Base-by-base conservation (phyloP, 805 yeast species). In the Zygosaccharomyces rouxii region DNA sequence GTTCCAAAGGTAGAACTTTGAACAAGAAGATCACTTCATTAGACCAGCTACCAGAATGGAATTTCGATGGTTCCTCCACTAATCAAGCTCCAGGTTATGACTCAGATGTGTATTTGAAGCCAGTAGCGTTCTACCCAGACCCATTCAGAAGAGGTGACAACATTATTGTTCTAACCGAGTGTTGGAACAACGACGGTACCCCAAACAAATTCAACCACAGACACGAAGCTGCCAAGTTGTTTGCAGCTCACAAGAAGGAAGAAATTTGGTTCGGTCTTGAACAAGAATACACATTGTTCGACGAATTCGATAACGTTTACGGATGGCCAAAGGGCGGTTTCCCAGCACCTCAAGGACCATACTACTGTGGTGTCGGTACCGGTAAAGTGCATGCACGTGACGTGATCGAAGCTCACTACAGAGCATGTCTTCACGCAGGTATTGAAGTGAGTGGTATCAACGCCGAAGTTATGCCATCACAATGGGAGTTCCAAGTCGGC, bases 261-360 rank as follows among this genome's bases (percentile, higher is more conserved):
- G 78, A 79, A 59, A 83, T 89, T 62, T 94, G 99, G 99, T 94
- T 94, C 63, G 99, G 99, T 73, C 79, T 94, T 64, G 99, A 94
- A 77, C 99, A 94, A 78, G 99, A 94, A 74, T 94, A 94, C 78
- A 94, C 99, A 59, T 75, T 94, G 70, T 87, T 94, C 67, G 99
- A 94, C 72, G 84, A 86, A 71, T 84, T 72, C 64, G 96, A 87
- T 71, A 75, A 84, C 64, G 89, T 86, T 55, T 94, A 90, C 73
- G 98, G 96, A 58, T 94, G 99, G 99, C 99, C 99, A 73, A 84
- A 87, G 78, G 97, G 97, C 63, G 99, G 98, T 55, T 94, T 80
- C 95, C 99, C 99, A 70, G 98, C 96, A 61, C 98, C 99, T 57
- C 99, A 94, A 77, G 99, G 99, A 59, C 99, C 99, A 54, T 94